Percentiles rank a stretch among this genome's conserved stretches.
Conservation (phyloP, 176 grass and related monocot species). For the Aegilops speltoides region DNA sequence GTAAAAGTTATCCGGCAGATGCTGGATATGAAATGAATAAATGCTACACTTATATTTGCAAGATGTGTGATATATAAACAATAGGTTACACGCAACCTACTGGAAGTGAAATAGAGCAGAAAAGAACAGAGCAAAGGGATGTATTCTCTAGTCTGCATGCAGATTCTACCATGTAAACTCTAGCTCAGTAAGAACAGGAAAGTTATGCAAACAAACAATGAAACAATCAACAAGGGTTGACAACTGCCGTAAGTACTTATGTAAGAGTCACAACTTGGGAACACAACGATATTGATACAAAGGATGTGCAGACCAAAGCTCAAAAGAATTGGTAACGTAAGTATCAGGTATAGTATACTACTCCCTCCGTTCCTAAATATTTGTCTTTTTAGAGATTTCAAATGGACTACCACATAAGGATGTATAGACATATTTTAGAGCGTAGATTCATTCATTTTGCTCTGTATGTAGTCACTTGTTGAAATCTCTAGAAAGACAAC, state of each 20-base stretch:
- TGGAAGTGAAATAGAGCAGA: not conserved
- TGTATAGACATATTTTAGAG: too few species aligned
- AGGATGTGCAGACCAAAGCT: not conserved
- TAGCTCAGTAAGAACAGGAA: not conserved
- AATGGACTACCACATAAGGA: too few species aligned
- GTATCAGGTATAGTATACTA: not conserved
- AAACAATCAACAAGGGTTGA: not conserved
- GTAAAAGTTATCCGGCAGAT: not conserved
- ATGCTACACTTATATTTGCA: not conserved
- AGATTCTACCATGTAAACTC: not conserved
- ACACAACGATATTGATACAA: too few species aligned
- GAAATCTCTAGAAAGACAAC: too few species aligned
- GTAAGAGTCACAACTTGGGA: not conserved
- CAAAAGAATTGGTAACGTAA: not conserved
- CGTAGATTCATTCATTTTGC: too few species aligned
- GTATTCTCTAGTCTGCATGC: not conserved
- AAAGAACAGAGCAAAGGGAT: not conserved
- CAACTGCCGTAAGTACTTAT: not conserved
- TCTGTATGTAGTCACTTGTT: too few species aligned
- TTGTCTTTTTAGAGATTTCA: too few species aligned
- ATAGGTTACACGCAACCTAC: not conserved
- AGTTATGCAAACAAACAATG: not conserved
- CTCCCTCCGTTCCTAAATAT: too few species aligned
- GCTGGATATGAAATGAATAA: not conserved
- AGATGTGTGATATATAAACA: not conserved